Evolutionary conservation across 257 asterid species (phyloP).

Genomic region (Eustoma russellianum): DNA sequence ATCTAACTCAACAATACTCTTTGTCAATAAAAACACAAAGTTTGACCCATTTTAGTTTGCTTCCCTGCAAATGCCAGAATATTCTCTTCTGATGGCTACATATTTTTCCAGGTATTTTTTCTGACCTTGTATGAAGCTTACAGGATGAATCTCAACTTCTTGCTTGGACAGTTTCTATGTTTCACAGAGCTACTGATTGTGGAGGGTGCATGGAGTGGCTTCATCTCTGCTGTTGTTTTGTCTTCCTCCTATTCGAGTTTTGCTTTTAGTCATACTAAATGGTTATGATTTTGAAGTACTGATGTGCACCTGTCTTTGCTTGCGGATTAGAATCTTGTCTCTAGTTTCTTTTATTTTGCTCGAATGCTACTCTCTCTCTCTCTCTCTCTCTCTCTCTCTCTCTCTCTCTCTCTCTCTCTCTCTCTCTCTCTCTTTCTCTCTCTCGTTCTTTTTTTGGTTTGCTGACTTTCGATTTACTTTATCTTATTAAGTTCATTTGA

Average conservation of each 20-base stretch:
- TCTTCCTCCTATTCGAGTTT: conserved; percentile 22
- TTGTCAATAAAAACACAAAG: neutral
- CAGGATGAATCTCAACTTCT: conserved; percentile 65
- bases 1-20: neutral
- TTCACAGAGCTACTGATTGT: conserved; percentile 50
- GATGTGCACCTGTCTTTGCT: conserved; percentile 9
- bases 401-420: too few species aligned
- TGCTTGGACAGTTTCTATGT: conserved; percentile 44
- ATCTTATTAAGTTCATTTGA: too few species aligned
- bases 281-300: conserved; percentile 9
- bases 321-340: conserved; percentile 3
- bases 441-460: too few species aligned
- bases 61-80: neutral
- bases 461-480: too few species aligned
- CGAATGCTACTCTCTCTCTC: too few species aligned
- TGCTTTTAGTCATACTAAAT: neutral
- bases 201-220: conserved; percentile 46
- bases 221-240: conserved; percentile 22
- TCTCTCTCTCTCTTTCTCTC: too few species aligned
- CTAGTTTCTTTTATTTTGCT: too few species aligned
- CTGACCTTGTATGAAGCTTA: conserved; percentile 96
- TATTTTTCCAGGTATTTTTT: conserved; percentile 97
- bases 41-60: conserved; percentile 3
- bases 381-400: too few species aligned
- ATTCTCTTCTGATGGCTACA: conserved; percentile 42